These are phyloP conservation scores for Fraxinus latifolia DNA, from an alignment of 305 asterid species.

Conservation along the genomic window DNA sequence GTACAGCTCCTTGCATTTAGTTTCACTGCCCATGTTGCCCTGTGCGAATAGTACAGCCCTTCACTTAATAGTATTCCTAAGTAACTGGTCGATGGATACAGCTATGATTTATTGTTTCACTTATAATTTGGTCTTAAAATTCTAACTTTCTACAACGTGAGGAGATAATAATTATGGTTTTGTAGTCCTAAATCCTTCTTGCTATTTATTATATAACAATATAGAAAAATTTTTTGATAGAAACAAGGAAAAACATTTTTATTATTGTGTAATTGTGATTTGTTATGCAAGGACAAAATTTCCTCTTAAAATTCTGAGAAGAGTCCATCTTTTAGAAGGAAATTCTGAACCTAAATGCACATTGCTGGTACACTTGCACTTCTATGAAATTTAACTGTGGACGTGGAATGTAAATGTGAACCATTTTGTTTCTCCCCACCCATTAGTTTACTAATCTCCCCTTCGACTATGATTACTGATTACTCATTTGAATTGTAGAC, in stretches of 20 bases:
- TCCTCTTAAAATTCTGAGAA: not conserved
- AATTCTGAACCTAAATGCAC: not conserved
- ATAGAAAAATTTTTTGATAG: not conserved
- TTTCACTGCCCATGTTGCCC: not conserved
- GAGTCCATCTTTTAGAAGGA: not conserved
- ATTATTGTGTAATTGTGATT: not conserved
- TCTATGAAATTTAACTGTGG: not conserved
- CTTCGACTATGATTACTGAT: constrained; percentile 9
- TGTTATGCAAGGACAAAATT: not conserved
- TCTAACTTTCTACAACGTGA: not conserved
- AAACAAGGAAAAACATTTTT: not conserved
- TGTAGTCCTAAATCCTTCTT: not conserved
- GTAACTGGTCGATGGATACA: not conserved
- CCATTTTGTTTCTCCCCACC: not conserved
- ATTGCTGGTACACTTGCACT: constrained; percentile 7
- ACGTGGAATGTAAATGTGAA: not conserved
- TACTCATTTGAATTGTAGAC: constrained; percentile 34
- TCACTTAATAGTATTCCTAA: not conserved
- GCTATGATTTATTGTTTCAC: not conserved
- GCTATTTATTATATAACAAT: not conserved
- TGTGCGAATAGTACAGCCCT: too few species aligned
- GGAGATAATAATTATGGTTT: not conserved
- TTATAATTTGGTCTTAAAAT: not conserved
- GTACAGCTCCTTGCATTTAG: not conserved
- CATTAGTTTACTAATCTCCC: not conserved